Evolutionary conservation across 140 eudicot species (phyloP).

Genomic region (Senecio squalidus): DNA sequence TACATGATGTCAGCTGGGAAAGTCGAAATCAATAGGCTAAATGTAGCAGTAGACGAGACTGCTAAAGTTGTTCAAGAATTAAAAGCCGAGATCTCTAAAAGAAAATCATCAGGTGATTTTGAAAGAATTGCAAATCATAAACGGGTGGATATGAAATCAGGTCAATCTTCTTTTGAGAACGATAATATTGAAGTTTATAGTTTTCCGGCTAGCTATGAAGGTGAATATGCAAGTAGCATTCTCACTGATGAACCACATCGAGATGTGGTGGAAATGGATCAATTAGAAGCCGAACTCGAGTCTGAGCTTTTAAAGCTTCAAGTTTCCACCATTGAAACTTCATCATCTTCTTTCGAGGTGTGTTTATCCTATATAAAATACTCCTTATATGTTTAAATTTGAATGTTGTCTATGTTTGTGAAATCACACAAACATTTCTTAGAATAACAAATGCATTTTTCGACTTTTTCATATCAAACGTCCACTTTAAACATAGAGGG

Average conservation of each 20-base stretch:
- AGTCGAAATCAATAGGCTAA: constrained; percentile 58
- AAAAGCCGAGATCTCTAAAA: constrained; percentile 56
- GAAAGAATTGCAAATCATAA: constrained; percentile 14
- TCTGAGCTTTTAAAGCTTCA: constrained; percentile 78
- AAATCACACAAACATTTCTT: background rate
- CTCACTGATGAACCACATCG: constrained; percentile 50
- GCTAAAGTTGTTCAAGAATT: constrained; percentile 66
- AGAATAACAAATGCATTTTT: background rate
- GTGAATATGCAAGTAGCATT: constrained; percentile 54
- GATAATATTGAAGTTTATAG: constrained; percentile 6
- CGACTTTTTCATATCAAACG: constrained; percentile 1
- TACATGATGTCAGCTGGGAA: constrained; percentile 90
- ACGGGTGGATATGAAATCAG: constrained; percentile 5
- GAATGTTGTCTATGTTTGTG: background rate
- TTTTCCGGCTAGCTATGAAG: constrained; percentile 28
- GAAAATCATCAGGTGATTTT: constrained; percentile 25
- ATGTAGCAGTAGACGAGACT: constrained; percentile 58
- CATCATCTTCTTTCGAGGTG: constrained; percentile 37
- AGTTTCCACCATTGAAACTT: constrained; percentile 29
- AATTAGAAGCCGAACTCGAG: constrained; percentile 76
- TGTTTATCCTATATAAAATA: background rate
- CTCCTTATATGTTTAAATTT: background rate
- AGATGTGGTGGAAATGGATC: constrained; percentile 60
- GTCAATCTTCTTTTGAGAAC: constrained; percentile 5
- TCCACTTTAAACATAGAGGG: background rate